Evolutionary conservation across 139 green algal species (phyloP).

Genomic region (Chlamydomonas sp.): DNA sequence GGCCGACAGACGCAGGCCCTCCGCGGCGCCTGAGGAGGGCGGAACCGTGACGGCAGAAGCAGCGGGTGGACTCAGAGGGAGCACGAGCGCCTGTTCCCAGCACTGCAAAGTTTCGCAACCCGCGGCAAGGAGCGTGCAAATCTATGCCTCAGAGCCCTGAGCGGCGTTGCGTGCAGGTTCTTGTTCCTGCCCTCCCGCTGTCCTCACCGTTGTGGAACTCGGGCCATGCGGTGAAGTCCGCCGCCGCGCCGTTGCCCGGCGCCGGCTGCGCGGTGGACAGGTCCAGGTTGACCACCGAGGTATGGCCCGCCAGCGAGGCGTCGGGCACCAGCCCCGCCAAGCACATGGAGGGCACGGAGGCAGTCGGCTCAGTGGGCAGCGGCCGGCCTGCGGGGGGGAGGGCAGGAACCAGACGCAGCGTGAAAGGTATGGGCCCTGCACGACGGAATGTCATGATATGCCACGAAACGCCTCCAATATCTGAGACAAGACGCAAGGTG

Average conservation of each 20-base stretch:
- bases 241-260: conserved; percentile 64
- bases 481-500: no score
- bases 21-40: conserved; percentile 11
- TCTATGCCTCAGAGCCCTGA: no score
- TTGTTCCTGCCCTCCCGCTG: not conserved
- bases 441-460: no score
- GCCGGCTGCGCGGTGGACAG: conserved; percentile 59
- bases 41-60: not conserved
- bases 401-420: not conserved
- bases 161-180: no score
- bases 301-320: conserved; percentile 54
- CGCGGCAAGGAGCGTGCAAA: no score
- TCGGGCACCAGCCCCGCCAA: conserved; percentile 68
- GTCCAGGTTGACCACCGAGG: conserved; percentile 82
- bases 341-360: conserved; percentile 59
- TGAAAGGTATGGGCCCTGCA: not conserved
- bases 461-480: no score
- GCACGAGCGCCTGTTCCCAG: no score
- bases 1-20: conserved; percentile 26
- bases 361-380: conserved; percentile 82
- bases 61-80: not conserved
- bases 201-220: conserved; percentile 97
- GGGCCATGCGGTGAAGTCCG: conserved; percentile 88
- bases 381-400: conserved; percentile 26
- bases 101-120: no score